These are phyloP conservation scores for Paraconiothyrium sp. DNA, from an alignment of 2,329 filamentous ascomycete species.

Conservation along the genomic window DNA sequence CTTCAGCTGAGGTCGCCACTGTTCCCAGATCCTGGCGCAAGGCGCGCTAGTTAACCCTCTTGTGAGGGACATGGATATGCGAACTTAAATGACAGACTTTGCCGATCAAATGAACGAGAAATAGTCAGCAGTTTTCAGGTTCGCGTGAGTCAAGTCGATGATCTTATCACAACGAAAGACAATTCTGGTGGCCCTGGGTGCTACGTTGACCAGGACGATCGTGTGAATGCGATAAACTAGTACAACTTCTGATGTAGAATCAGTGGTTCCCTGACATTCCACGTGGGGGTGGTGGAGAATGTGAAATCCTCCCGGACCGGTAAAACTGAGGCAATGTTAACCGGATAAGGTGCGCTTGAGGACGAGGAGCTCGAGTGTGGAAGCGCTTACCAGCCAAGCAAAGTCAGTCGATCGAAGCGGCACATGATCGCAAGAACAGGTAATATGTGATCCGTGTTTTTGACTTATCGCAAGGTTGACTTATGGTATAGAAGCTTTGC, in stretches of 20 bases:
- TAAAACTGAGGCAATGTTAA: constrained; percentile 9
- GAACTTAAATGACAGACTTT: not conserved
- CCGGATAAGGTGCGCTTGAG: constrained; percentile 10
- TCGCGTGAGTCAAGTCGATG: not conserved
- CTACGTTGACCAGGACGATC: not conserved
- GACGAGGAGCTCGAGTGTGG: not conserved
- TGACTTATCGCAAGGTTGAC: constrained; percentile 1
- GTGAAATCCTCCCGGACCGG: not conserved
- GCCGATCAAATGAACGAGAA: constrained; percentile 9
- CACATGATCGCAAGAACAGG: not conserved
- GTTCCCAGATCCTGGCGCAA: constrained; percentile 6
- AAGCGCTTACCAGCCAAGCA: constrained; percentile 3
- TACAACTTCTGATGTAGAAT: not conserved
- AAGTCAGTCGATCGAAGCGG: not conserved
- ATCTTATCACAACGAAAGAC: not conserved
- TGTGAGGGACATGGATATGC: constrained; percentile 2
- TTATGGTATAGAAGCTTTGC: not conserved
- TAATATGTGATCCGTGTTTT: not conserved
- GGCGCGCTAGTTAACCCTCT: constrained; percentile 2
- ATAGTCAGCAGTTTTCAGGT: not conserved
- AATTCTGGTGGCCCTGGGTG: not conserved
- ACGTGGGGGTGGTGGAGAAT: constrained; percentile 1
- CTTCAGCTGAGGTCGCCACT: constrained; percentile 3
- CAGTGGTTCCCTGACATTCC: not conserved
- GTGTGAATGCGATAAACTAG: not conserved